These are phyloP conservation scores for Aspergillus ustus DNA, from an alignment of 2,329 filamentous ascomycete species.

Conservation along the genomic window DNA sequence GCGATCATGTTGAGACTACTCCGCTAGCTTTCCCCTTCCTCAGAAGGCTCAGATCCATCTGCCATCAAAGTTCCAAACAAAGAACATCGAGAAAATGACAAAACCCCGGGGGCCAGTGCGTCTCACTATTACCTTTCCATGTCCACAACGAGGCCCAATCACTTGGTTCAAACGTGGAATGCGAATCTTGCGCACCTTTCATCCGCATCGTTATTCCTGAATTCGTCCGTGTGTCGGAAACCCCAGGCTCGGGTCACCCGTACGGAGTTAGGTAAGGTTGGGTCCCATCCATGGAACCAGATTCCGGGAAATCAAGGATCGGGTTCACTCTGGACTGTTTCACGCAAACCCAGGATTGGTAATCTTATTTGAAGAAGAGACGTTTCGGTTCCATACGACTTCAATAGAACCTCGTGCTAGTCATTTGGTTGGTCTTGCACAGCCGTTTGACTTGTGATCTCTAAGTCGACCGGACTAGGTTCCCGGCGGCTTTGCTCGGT, in stretches of 20 bases:
- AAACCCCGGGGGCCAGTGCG: background rate
- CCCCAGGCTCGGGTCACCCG: background rate
- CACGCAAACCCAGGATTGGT: background rate
- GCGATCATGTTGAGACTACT: background rate
- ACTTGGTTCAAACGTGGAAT: background rate
- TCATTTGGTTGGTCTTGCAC: background rate
- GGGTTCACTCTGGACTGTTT: constrained; percentile 2
- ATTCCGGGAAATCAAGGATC: background rate
- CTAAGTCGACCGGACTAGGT: background rate
- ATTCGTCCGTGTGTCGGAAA: background rate
- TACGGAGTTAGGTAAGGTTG: no score
- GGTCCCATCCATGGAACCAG: background rate
- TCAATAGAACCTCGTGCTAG: background rate
- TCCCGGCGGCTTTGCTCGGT: background rate
- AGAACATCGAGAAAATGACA: background rate
- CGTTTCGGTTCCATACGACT: background rate
- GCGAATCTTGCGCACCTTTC: background rate
- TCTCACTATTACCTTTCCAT: background rate
- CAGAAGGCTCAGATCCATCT: background rate
- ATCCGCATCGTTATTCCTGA: background rate
- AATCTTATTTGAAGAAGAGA: background rate
- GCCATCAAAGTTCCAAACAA: background rate
- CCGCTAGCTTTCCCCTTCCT: background rate
- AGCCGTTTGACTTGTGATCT: background rate
- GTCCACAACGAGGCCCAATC: background rate